Percentiles rank a stretch among this genome's conserved stretches.
Conservation (phyloP, 2,329 filamentous ascomycete genomes). For the Fusarium brevicatenulatum region DNA sequence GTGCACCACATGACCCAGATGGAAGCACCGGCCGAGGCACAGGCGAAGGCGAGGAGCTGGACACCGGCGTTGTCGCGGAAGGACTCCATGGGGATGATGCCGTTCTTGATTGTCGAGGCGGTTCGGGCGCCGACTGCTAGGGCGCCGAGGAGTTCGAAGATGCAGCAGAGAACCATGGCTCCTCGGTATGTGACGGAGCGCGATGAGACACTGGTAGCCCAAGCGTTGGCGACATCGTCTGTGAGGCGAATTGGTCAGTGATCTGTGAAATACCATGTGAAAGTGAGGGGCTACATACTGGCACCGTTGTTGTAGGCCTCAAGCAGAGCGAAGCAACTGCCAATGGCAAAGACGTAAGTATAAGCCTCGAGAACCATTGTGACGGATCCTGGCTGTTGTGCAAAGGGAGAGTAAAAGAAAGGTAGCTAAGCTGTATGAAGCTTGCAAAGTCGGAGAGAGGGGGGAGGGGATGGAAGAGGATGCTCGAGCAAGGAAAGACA, state of each 20-base stretch:
- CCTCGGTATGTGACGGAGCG: conserved; percentile 76
- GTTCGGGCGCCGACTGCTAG: conserved; percentile 75
- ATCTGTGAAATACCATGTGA: not conserved
- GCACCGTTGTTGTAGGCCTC: conserved; percentile 84
- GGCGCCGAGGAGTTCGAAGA: conserved; percentile 76
- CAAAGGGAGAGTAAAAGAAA: not conserved
- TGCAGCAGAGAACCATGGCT: conserved; percentile 72
- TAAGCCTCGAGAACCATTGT: conserved; percentile 71
- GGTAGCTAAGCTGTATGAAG: conserved; percentile 17
- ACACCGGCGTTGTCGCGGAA: conserved; percentile 71
- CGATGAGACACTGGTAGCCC: conserved; percentile 85
- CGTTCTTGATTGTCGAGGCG: conserved; percentile 83
- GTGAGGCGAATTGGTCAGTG: conserved; percentile 11
- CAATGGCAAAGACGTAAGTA: conserved; percentile 78
- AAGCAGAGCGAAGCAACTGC: conserved; percentile 79
- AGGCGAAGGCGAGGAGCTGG: conserved; percentile 74
- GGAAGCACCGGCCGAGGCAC: conserved; percentile 71
- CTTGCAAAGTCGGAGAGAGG: conserved; percentile 8
- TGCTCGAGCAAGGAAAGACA: conserved; percentile 23
- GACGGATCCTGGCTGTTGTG: conserved; percentile 6
- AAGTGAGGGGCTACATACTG: conserved; percentile 62
- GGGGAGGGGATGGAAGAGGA: conserved; percentile 13
- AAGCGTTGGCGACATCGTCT: conserved; percentile 88
- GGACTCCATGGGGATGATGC: conserved; percentile 70
- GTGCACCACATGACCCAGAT: conserved; percentile 86